A percentile compares a stretch with the other conserved stretches of the same genome.
phyloP scores from a whole-genome alignment of 495 filamentous ascomycete species.

The Chaetomium fimeti region DNA sequence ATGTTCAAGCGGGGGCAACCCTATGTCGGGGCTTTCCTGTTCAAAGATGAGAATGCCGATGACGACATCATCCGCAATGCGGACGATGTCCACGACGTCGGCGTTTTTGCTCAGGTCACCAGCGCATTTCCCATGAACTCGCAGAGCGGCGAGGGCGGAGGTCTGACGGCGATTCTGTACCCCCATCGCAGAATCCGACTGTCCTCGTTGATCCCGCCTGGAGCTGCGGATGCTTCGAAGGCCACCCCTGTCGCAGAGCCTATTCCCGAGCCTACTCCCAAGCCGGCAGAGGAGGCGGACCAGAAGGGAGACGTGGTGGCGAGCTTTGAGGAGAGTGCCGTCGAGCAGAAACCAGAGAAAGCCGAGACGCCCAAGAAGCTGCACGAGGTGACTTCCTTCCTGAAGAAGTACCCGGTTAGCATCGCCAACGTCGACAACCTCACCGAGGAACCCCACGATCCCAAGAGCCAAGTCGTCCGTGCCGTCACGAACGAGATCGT shows the following conservation, averaged over 20 bases:
- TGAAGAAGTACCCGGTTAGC: conserved; percentile 85
- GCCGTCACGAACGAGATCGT: conserved; percentile 96
- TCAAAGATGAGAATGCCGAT: conserved; percentile 93
- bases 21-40: conserved; percentile 93
- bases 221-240: conserved; percentile 41
- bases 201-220: conserved; percentile 70
- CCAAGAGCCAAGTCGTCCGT: conserved; percentile 78
- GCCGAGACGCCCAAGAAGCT: conserved; percentile 50
- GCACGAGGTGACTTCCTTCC: conserved; percentile 88
- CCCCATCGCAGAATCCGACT: conserved; percentile 94
- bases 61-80: conserved; percentile 84
- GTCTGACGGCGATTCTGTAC: conserved; percentile 88
- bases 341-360: conserved; percentile 49
- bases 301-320: conserved; percentile 90
- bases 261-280: conserved; percentile 56
- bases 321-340: conserved; percentile 84
- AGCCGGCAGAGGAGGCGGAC: conserved; percentile 43
- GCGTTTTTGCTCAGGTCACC: conserved; percentile 96
- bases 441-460: conserved; percentile 80
- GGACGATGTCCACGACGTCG: conserved; percentile 89
- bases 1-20: conserved; percentile 98
- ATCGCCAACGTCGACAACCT: conserved; percentile 94
- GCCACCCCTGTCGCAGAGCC: conserved; percentile 43
- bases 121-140: conserved; percentile 76
- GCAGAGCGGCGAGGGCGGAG: conserved; percentile 65